Evolutionary conservation across 1,284 basidiomycete genomes (phyloP), one percentile per base, ranked within the genome.

Genomic region (Ustilago shanxiensis): DNA sequence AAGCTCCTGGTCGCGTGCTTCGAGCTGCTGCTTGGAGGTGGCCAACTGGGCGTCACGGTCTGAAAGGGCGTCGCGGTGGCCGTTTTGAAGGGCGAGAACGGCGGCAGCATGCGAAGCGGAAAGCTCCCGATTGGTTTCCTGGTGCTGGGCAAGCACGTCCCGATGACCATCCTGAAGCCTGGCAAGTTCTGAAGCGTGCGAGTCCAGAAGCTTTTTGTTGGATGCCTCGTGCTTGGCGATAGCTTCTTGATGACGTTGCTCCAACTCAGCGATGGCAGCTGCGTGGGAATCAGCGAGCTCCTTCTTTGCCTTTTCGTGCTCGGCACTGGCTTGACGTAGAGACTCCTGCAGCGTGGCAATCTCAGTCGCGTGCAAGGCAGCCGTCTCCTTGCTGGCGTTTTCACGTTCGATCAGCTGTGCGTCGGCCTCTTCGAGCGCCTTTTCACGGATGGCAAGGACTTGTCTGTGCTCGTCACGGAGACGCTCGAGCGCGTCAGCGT

Each of bases 401-500:
- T 64, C 53, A n/a, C 24, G 60, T 41, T 66, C 70, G 9, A 51
- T 52, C 18, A 72, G 45, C 66, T 69, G 60, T 29, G 66, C 60
- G 51, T 70, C 57, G 14, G 61, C 66, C 8, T 67, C 66, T n/a
- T 69, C 53, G 35, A 66, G 65, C n/a, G 63, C 55, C 52, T 60
- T 55, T 18, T 69, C 69, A 20, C 62, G 65, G 35, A 66, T 58
- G 26, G 59, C 66, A 8, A 77, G 52, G 39, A 66, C 26, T 45
- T 77, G 61, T 10, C 33, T 55, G 49, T 72, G 66, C 39, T 76
- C 73, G n/a, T 66, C 56, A 39, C 68, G 65, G 39, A 71, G 50
- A n/a, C 59, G 45, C 9, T 60, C 61, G 39, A 72, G 44, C 16
- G 59, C 37, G 6, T 50, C 63, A 8, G 60, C 68, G 33, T 82